phyloP scores from a whole-genome alignment of 2,329 filamentous ascomycete species.

The Fusarium drepaniforme region DNA sequence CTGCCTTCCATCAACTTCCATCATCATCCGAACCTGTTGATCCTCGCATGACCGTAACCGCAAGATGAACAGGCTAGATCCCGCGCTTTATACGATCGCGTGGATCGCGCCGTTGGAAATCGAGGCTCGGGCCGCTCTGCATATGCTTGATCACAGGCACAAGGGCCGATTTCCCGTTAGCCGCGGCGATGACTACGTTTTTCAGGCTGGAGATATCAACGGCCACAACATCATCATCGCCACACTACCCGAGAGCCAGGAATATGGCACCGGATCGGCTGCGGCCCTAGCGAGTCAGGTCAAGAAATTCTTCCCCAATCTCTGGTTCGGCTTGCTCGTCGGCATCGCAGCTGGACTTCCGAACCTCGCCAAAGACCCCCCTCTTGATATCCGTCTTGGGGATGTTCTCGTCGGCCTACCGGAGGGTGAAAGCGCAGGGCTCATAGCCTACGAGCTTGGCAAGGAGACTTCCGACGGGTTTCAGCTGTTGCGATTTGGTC shows the following conservation, averaged over 20 bases:
- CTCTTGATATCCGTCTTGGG: constrained; percentile 53
- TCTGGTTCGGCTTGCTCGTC: constrained; percentile 53
- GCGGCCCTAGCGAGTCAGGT: constrained; percentile 50
- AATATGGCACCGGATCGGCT: constrained; percentile 50
- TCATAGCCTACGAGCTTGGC: constrained; percentile 50
- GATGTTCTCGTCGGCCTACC: constrained; percentile 51
- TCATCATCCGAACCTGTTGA: not conserved
- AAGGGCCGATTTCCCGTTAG: constrained; percentile 45
- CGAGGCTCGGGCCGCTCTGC: constrained; percentile 50
- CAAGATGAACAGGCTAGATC: constrained; percentile 24
- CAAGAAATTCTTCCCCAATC: constrained; percentile 50
- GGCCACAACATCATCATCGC: constrained; percentile 53
- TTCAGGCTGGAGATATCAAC: constrained; percentile 50
- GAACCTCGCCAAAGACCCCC: constrained; percentile 35
- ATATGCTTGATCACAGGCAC: constrained; percentile 50
- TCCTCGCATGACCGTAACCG: not conserved
- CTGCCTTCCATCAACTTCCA: not conserved
- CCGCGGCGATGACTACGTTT: constrained; percentile 52
- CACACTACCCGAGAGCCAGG: constrained; percentile 48
- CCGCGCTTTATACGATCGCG: constrained; percentile 46
- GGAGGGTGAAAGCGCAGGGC: constrained; percentile 36
- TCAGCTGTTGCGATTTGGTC: constrained; percentile 40
- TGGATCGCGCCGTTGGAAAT: constrained; percentile 55
- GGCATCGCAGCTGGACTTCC: constrained; percentile 53
- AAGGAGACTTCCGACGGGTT: constrained; percentile 48